A percentile compares a stretch with the other conserved stretches of the same genome.
phyloP scores from a whole-genome alignment of 1,139 yeast genomes.

The Taiozyma sp. region DNA sequence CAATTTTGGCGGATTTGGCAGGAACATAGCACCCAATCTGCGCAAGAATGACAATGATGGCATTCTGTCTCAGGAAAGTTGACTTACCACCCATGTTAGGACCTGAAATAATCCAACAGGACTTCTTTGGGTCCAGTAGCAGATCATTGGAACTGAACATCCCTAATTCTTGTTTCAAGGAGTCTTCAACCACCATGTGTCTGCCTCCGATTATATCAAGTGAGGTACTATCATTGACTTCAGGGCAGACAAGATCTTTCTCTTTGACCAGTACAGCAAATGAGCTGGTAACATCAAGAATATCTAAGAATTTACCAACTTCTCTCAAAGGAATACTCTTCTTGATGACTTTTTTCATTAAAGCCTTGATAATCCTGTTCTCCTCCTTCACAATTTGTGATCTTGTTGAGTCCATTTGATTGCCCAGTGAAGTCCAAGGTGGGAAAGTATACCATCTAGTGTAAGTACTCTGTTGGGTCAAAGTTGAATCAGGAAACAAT shows the following conservation, averaged over 20 bases:
- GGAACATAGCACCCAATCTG: conserved; percentile 93
- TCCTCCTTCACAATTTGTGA: conserved; percentile 29
- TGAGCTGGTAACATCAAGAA: conserved; percentile 68
- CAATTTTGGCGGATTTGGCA: conserved; percentile 65
- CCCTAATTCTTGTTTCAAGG: conserved; percentile 37
- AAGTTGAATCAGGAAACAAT: conserved; percentile 7
- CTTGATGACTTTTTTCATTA: conserved; percentile 26
- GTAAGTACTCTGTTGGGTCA: conserved; percentile 26
- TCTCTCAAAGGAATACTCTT: conserved; percentile 26
- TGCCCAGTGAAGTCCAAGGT: conserved; percentile 34
- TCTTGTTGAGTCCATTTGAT: conserved; percentile 21
- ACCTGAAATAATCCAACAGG: conserved; percentile 79
- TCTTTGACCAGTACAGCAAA: conserved; percentile 71
- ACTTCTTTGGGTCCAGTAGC: conserved; percentile 30
- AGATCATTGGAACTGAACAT: conserved; percentile 70
- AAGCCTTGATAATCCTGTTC: conserved; percentile 21
- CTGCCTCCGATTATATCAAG: conserved; percentile 60
- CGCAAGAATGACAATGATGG: conserved; percentile 76
- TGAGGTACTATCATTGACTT: conserved; percentile 41
- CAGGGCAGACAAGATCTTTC: conserved; percentile 61
- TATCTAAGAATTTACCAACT: conserved; percentile 42
- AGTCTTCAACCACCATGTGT: conserved; percentile 86
- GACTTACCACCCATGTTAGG: conserved; percentile 99
- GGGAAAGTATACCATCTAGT: conserved; percentile 30
- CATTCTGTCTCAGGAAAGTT: conserved; percentile 84